Percentiles rank a stretch among this genome's conserved stretches.
Conservation (phyloP, 805 yeast species). For the Metschnikowia borealis region DNA sequence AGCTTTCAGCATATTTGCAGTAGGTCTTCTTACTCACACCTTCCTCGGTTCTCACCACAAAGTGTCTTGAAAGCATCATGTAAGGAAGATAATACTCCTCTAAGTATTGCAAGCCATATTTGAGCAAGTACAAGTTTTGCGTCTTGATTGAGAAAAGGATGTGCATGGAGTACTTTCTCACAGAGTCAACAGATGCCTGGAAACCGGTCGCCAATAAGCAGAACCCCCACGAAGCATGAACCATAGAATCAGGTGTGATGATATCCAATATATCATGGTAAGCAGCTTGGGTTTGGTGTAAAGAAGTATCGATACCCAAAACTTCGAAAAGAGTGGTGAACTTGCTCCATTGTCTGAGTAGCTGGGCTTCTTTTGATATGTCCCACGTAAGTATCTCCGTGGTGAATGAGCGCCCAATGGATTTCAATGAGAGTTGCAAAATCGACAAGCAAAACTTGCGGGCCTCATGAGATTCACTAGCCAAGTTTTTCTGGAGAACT, state of each 20-base stretch:
- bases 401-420: conserved; percentile 32
- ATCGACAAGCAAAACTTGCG: conserved; percentile 67
- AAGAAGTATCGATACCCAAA: conserved; percentile 76
- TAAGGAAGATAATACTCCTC: conserved; percentile 52
- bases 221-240: conserved; percentile 70
- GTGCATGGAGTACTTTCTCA: conserved; percentile 57
- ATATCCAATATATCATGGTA: conserved; percentile 54
- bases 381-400: conserved; percentile 45
- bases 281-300: conserved; percentile 83
- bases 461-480: conserved; percentile 56
- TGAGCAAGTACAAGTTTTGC: conserved; percentile 37
- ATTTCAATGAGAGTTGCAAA: conserved; percentile 55
- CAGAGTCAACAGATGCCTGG: conserved; percentile 72
- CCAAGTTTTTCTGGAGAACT: conserved; percentile 52
- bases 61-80: conserved; percentile 61
- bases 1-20: conserved; percentile 58
- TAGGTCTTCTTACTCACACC: conserved; percentile 22
- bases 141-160: conserved; percentile 51
- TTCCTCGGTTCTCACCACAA: conserved; percentile 35
- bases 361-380: conserved; percentile 13
- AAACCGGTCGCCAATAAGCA: conserved; percentile 73
- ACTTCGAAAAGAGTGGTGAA: conserved; percentile 75
- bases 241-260: conserved; percentile 45
- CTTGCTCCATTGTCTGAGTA: conserved; percentile 61
- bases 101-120: conserved; percentile 40